phyloP scores from a whole-genome alignment of 169 alveolate genomes.

The Condylostoma magnum region DNA sequence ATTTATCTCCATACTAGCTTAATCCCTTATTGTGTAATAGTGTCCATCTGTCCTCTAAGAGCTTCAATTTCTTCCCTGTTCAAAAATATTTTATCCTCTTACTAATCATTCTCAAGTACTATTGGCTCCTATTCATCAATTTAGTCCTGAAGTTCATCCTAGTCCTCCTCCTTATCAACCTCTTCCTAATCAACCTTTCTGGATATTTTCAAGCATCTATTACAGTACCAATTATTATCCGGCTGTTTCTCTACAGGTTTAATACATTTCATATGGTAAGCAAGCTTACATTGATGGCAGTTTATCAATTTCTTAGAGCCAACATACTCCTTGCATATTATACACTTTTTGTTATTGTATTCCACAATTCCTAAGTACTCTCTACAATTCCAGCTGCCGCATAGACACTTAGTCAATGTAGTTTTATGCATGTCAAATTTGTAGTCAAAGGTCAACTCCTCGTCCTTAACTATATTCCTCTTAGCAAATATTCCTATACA shows the following conservation, averaged over 20 bases:
- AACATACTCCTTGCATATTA: not conserved
- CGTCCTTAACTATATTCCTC: constrained; percentile 91
- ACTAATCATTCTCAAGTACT: constrained; percentile 5
- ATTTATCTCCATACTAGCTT: constrained; percentile 16
- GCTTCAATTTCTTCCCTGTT: not conserved
- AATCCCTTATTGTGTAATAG: not conserved
- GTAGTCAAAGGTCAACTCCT: constrained; percentile 96
- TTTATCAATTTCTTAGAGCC: no score
- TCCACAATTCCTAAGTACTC: constrained; percentile 61
- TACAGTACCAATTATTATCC: no score
- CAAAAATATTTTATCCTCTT: constrained; percentile 22
- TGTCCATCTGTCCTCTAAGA: not conserved
- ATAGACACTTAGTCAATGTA: constrained; percentile 66
- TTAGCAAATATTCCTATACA: constrained; percentile 95
- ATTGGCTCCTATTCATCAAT: not conserved
- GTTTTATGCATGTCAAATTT: constrained; percentile 77
- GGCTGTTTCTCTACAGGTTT: no score
- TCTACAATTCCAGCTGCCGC: constrained; percentile 64
- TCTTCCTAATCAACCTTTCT: not conserved
- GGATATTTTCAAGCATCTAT: no score
- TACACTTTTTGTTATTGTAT: not conserved
- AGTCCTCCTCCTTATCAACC: not conserved
- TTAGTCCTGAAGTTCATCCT: not conserved
- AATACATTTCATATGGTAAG: no score
- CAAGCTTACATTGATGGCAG: no score